A percentile compares a stretch with the other conserved stretches of the same genome.
phyloP scores from a whole-genome alignment of 2,329 filamentous ascomycete genomes.

The Cladophialophora chaetospira region DNA sequence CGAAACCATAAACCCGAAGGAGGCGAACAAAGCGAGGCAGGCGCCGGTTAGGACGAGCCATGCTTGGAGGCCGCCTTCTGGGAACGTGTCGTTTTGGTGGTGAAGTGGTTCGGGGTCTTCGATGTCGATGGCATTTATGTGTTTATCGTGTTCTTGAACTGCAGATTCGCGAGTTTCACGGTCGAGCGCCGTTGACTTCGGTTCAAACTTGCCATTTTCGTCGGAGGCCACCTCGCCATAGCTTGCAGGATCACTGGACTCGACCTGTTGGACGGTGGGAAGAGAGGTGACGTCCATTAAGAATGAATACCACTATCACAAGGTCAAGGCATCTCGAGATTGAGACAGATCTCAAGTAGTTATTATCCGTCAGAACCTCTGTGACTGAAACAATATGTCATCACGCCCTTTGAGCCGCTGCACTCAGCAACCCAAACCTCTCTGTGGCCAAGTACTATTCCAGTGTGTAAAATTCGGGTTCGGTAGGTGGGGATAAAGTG shows the following conservation, averaged over 20 bases:
- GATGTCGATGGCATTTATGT: conserved; percentile 5
- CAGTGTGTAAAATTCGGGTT: not conserved
- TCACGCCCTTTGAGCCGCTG: conserved; percentile 12
- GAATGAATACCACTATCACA: too few relatives aligned
- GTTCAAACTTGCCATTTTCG: not conserved
- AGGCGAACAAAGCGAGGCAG: conserved; percentile 42
- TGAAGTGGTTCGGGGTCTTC: not conserved
- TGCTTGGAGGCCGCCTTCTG: conserved; percentile 40
- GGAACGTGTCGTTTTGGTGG: conserved; percentile 25
- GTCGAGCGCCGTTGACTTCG: not conserved
- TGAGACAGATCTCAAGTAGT: not conserved
- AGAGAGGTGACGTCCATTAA: conserved; percentile 20
- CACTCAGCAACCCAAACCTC: not conserved
- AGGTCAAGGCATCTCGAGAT: not conserved
- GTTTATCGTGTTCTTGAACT: not conserved
- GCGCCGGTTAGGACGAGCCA: conserved; percentile 42
- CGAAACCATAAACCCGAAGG: conserved; percentile 51
- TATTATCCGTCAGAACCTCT: not conserved
- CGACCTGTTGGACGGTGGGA: conserved; percentile 5
- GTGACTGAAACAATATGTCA: conserved; percentile 8
- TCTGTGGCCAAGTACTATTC: conserved; percentile 1
- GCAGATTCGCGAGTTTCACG: not conserved
- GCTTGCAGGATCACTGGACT: conserved; percentile 3
- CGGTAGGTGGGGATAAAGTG: conserved; percentile 6
- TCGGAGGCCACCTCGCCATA: not conserved